Percentiles rank a stretch among this genome's conserved stretches.
These are phyloP conservation scores for Candida xiaguanensis DNA, from an alignment of 805 yeast genomes.

Conservation along the genomic window DNA sequence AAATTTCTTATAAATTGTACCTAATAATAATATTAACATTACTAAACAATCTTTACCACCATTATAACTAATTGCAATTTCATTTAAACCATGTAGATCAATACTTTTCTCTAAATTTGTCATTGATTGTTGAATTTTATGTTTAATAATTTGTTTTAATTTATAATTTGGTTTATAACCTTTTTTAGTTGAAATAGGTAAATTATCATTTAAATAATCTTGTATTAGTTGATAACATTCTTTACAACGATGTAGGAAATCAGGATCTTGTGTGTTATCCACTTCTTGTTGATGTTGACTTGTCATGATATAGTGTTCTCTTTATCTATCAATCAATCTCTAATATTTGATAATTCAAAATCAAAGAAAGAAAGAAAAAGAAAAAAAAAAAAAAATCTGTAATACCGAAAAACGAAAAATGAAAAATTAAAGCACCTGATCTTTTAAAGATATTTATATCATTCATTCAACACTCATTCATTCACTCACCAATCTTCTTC, in stretches of 20 bases:
- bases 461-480: no score
- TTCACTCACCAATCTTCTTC: no score
- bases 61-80: slow-evolving; percentile 79
- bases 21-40: slow-evolving; percentile 70
- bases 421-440: slow-evolving; percentile 2
- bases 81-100: slow-evolving; percentile 35
- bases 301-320: no score
- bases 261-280: neutral
- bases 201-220: slow-evolving; percentile 25
- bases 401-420: slow-evolving; percentile 2
- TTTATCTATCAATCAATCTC: no score
- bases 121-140: slow-evolving; percentile 25
- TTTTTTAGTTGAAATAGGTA: slow-evolving; percentile 19
- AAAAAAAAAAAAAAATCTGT: no score
- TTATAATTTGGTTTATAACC: slow-evolving; percentile 19
- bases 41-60: slow-evolving; percentile 98
- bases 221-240: slow-evolving; percentile 31
- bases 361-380: neutral
- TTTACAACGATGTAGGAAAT: slow-evolving; percentile 21
- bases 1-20: slow-evolving; percentile 39
- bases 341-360: neutral
- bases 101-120: slow-evolving; percentile 25
- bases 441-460: no score
- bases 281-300: neutral
- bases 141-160: slow-evolving; percentile 22